Conservation (phyloP, 73 alveolate species). For the Tetrahymena malaccensis region DNA sequence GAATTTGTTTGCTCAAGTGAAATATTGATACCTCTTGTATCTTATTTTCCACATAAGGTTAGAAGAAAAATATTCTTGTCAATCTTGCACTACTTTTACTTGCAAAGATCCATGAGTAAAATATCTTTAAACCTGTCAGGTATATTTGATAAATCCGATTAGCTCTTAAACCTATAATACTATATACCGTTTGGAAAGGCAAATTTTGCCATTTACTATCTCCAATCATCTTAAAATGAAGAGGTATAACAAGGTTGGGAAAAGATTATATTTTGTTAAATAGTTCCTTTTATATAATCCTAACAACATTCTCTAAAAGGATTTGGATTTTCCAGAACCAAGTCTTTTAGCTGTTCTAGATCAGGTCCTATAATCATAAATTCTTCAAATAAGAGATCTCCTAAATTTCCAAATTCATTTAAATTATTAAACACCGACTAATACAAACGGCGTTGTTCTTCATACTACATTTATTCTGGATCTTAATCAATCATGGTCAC, state of each 20-base stretch:
- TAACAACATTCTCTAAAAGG: background rate
- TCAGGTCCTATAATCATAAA: background rate
- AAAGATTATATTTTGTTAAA: background rate
- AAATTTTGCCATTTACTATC: background rate
- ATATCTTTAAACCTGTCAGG: background rate
- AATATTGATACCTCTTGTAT: background rate
- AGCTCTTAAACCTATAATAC: background rate
- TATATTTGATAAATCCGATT: background rate
- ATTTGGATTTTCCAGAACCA: too few species aligned
- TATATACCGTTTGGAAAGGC: background rate
- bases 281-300: background rate
- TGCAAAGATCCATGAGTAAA: background rate
- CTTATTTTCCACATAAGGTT: background rate
- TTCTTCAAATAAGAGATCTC: background rate
- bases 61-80: background rate
- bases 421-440: background rate
- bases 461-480: background rate
- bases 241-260: background rate
- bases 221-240: background rate
- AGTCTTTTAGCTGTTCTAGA: background rate
- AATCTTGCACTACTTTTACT: background rate
- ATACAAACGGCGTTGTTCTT: background rate
- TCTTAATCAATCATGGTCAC: background rate
- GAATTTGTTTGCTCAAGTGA: background rate
- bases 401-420: background rate